Base-by-base conservation (phyloP, 192 early-diverging fungal genomes). In the Obelidium mucronatum region DNA sequence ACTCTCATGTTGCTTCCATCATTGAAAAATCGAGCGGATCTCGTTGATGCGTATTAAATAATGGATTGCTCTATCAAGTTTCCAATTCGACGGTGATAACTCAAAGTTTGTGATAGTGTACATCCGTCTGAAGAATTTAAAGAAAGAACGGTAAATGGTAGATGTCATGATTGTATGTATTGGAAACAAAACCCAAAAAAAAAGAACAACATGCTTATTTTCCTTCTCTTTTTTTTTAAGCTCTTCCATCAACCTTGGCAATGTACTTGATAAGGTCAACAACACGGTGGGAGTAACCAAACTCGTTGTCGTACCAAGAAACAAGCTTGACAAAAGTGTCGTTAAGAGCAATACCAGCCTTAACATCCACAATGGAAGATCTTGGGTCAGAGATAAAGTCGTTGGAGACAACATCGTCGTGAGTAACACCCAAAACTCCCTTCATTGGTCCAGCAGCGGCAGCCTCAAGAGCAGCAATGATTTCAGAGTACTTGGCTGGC, bases 301-400 rank as follows among this genome's bases (percentile, higher is more conserved):
- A 91, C 85, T 98, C 93, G 87, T 73, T 77, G 76, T 77, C 76
- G 58, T 64, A 76, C 93, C 94, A 97, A 40, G 95, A 90, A 60
- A 98, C 86, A 31, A 98, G 78, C 93, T 99, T 99, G 89, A 98
- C 94, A 85, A 98, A 99, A 80, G 89, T 92, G 78, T 94, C 89
- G 84, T 92, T 96, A 71, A 99, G 87, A 36, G 93, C 89, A 77
- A 99, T 98, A 76, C 96, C 96, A 76, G 96, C 97, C 79, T 93
- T 92, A 79, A 95, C 91, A 81, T 99, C 97, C 78, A 97, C 96
- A 84, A 97, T 95, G 80, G 91, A 93, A 34, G 96, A 97, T 84
- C 88, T 93, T 22, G 86, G 79, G 85, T 98, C 96, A 63, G 94
- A 93, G 84, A 94, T 83, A 78, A 99, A 99, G 84, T 99, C 97